phyloP scores from a whole-genome alignment of 768 basidiomycete species.

The Collybia sp. region DNA sequence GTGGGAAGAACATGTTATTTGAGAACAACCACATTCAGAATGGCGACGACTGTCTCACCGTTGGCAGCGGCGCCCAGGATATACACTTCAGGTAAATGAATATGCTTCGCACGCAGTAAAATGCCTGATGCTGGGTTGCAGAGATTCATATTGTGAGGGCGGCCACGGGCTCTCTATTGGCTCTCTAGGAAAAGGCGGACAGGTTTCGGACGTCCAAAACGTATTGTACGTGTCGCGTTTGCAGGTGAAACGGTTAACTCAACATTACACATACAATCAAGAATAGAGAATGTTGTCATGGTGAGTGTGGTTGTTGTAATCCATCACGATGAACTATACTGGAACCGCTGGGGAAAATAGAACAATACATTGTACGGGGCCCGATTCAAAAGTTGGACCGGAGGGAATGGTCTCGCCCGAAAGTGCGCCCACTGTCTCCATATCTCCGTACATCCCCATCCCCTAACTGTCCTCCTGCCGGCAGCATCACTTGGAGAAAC shows the following conservation, averaged over 20 bases:
- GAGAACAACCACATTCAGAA: slow-evolving; percentile 55
- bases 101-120: not conserved
- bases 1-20: slow-evolving; percentile 52
- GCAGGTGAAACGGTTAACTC: not conserved
- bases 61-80: slow-evolving; percentile 51
- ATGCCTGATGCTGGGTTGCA: slow-evolving; percentile 10
- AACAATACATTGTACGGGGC: slow-evolving; percentile 50
- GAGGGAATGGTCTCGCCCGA: slow-evolving; percentile 51
- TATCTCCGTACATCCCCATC: not conserved
- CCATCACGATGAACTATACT: not conserved
- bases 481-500: slow-evolving; percentile 54
- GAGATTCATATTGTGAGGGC: slow-evolving; percentile 50
- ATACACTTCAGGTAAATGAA: slow-evolving; percentile 39
- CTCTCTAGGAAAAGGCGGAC: slow-evolving; percentile 39
- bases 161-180: slow-evolving; percentile 60
- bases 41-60: slow-evolving; percentile 60
- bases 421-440: slow-evolving; percentile 33
- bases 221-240: slow-evolving; percentile 34
- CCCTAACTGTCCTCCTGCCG: not conserved
- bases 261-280: slow-evolving; percentile 7
- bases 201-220: slow-evolving; percentile 52
- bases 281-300: slow-evolving; percentile 43
- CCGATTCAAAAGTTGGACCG: slow-evolving; percentile 68
- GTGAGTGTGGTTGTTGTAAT: slow-evolving; percentile 13
- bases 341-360: slow-evolving; percentile 17